Evolutionary conservation across 2,329 filamentous ascomycete genomes (phyloP), one percentile per base, ranked within the genome.

Genomic region (Trichophaea hybrida): DNA sequence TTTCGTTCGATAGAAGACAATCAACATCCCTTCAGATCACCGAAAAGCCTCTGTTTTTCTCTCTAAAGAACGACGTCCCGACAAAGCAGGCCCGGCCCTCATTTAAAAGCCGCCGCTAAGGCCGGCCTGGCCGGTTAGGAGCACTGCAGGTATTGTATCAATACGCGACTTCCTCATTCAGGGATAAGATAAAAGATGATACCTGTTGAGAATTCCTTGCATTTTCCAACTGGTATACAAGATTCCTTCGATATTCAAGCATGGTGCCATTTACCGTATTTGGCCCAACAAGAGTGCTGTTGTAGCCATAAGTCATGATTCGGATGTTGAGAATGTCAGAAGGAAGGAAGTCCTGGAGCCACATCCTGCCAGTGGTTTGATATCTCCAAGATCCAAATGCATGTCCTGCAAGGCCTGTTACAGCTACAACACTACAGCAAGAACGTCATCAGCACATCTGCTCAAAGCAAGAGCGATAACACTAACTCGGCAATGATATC

Each of bases 241-340:
- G 44, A 1, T 24, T 54, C 48, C 52, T 60, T 56, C 50, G 12
- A 33, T 58, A 57, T 5, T 62, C 58, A 17, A 58, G 37, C 13
- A 61, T n/a, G n/a, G 55, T 32, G 2, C 48, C 17, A 46, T 38
- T 48, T 53, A 7, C 7, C 17, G 5, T 17, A 12, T 38, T 58
- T 7, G 32, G 34, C 1, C 31, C 40, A 17, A 32, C 7, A 5
- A 58, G 55, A 5, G 15, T 37, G 38, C 17, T 44, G n/a, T 59
- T 55, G 33, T 74, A 74, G 35, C 72, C 72, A 60, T 68, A 74
- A 33, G 62, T 69, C 37, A 72, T 63, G 7, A 73, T 69, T 37
- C 73, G 67, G 35, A 70, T 68, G 44, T 67, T 67, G 3, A 67
- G 65, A 17, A 73, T 54, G 46, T 71, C 66, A 4, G 60, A 31